These are phyloP conservation scores for Vitellaria paradoxa DNA, from an alignment of 179 eudicot species.

Conservation along the genomic window DNA sequence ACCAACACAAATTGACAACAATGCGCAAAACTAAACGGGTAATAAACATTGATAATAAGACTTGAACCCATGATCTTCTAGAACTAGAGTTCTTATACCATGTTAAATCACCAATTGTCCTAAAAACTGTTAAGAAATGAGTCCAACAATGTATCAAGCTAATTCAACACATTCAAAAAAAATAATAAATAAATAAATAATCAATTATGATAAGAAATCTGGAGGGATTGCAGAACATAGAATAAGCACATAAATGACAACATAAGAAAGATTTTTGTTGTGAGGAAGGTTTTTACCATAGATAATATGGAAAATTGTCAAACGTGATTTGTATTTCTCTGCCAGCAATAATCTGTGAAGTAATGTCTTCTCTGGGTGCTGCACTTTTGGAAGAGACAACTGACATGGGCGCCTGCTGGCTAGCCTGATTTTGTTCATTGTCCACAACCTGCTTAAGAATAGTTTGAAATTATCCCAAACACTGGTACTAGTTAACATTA, in stretches of 20 bases:
- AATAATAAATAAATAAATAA: neutral
- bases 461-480: neutral
- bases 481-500: neutral
- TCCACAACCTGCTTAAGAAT: conserved; percentile 38
- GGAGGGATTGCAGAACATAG: neutral
- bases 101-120: no score
- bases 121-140: no score
- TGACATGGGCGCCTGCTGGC: conserved; percentile 43
- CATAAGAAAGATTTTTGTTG: neutral
- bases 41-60: no score
- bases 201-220: neutral
- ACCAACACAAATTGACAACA: no score
- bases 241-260: neutral
- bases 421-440: conserved; percentile 38
- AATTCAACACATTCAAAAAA: neutral
- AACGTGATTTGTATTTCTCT: conserved; percentile 53
- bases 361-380: conserved; percentile 56
- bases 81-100: no score
- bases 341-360: conserved; percentile 54
- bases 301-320: conserved; percentile 72
- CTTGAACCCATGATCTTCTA: no score
- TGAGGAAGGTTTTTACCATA: conserved; percentile 40
- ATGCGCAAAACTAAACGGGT: no score
- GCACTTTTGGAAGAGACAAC: conserved; percentile 47
- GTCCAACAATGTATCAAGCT: no score